These are phyloP conservation scores for Cardiospermum halicacabum DNA, from an alignment of 345 rosid genomes.

Conservation along the genomic window DNA sequence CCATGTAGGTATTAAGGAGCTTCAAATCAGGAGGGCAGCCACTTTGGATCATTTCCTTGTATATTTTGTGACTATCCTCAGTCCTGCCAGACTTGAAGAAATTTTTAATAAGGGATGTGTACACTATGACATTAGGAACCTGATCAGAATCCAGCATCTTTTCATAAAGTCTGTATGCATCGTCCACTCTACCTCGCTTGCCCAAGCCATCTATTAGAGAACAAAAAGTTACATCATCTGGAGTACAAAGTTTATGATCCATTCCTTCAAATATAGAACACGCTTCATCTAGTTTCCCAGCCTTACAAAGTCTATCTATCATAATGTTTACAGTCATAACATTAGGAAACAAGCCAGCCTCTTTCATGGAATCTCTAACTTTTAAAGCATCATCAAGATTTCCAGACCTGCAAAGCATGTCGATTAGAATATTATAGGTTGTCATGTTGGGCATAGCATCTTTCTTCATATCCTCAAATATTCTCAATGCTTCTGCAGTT, in stretches of 20 bases:
- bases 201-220: slow-evolving; percentile 94
- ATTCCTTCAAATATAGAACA: slow-evolving; percentile 63
- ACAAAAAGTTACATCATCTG: slow-evolving; percentile 76
- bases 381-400: slow-evolving; percentile 59
- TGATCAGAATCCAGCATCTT: slow-evolving; percentile 69
- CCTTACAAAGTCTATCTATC: slow-evolving; percentile 92
- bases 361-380: slow-evolving; percentile 78
- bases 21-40: slow-evolving; percentile 72
- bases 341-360: slow-evolving; percentile 80
- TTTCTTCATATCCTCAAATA: slow-evolving; percentile 80
- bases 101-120: slow-evolving; percentile 77
- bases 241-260: slow-evolving; percentile 72
- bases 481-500: slow-evolving; percentile 56
- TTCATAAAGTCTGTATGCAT: slow-evolving; percentile 79
- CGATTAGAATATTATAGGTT: slow-evolving; percentile 77
- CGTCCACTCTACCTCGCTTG: slow-evolving; percentile 82
- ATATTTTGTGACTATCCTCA: slow-evolving; percentile 94
- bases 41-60: slow-evolving; percentile 67
- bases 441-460: slow-evolving; percentile 76
- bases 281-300: slow-evolving; percentile 81
- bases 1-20: slow-evolving; percentile 88
- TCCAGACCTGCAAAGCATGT: slow-evolving; percentile 73
- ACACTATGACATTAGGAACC: slow-evolving; percentile 57
- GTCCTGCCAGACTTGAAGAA: slow-evolving; percentile 78
- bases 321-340: slow-evolving; percentile 81